A percentile compares a stretch with the other conserved stretches of the same genome.
Evolutionary conservation across 495 filamentous ascomycete genomes (phyloP).

Genomic region (Baudoinia panamericana): DNA sequence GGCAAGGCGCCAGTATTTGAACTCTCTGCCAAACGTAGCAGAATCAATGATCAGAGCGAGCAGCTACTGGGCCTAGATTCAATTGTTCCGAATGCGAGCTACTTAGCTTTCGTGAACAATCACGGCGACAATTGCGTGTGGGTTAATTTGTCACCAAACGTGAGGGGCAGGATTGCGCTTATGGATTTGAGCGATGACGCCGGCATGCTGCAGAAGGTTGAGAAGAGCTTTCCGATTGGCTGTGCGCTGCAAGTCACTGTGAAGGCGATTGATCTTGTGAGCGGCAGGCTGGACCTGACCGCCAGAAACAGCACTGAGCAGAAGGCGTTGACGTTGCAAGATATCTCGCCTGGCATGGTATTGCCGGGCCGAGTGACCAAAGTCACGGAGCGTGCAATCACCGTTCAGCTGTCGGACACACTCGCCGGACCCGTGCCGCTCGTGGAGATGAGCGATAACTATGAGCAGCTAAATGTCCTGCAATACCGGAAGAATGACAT

Average conservation of each 20-base stretch:
- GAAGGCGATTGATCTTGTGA: conserved; percentile 55
- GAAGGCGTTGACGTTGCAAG: conserved; percentile 39
- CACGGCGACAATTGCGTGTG: conserved; percentile 61
- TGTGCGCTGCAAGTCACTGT: conserved; percentile 71
- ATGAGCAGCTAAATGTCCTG: conserved; percentile 53
- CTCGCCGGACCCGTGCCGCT: conserved; percentile 62
- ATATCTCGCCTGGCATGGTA: conserved; percentile 62
- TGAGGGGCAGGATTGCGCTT: conserved; percentile 66
- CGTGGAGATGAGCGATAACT: conserved; percentile 76
- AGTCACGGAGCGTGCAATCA: conserved; percentile 64
- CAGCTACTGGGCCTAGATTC: conserved; percentile 57
- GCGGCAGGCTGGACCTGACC: conserved; percentile 68
- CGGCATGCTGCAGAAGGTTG: conserved; percentile 56
- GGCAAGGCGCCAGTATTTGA: conserved; percentile 72
- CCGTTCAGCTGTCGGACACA: conserved; percentile 69
- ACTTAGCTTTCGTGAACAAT: conserved; percentile 82
- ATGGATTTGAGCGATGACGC: conserved; percentile 81
- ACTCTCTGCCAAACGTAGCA: conserved; percentile 68
- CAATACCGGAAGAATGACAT: conserved; percentile 69
- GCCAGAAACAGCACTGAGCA: conserved; percentile 46
- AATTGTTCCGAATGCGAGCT: conserved; percentile 52
- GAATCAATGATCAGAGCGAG: conserved; percentile 42
- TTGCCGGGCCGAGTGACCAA: conserved; percentile 74
- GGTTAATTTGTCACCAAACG: conserved; percentile 82
- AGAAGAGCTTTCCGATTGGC: conserved; percentile 77